Base-by-base conservation (phyloP, 441 rosid genomes). In the Sinapis alba region DNA sequence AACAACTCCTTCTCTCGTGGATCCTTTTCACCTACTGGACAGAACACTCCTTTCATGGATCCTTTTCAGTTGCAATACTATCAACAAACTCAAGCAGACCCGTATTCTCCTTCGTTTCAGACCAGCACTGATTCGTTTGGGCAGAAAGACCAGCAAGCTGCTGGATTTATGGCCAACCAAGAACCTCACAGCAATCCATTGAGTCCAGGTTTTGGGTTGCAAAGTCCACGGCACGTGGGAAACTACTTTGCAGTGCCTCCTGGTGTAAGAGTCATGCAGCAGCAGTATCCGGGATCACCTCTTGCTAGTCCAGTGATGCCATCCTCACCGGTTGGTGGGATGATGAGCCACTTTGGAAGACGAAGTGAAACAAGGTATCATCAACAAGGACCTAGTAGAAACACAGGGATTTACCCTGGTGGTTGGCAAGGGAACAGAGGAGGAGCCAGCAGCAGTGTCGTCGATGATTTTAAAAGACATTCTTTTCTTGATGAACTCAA, bases 401-500 rank as follows among this genome's bases (percentile, higher is more conserved):
- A 84, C 83, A 84, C 78, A 8, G 89, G 87, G 72, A 71, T 81
- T 10, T 84, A 87, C 77, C 79, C 88, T 79, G 84, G 86, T 78
- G 86, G 86, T 65, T 87, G 90, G 92, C 94, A 86, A 83, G 90
- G 89, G 64, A 87, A 73, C 74, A 84, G 88, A 80, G 87, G 88
- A 80, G 88, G 84, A 66, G 78, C 75, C 58, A 81, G 67, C 78
- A 83, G 74, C 69, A 83, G 73, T 65, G 73, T 43, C 58, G 80
- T 74, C 43, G 89, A 84, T 69, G 90, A 89, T 79, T 51, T 83
- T 19, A 89, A 85, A 62, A 82, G 86, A 57, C 91, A 80, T 84
- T 85, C 89, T 57, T 89, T 87, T 80, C 92, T 89, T 26, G 94
- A 89, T 78, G 94, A 89, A 75, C 83, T 89, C 58, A 89, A 87